These are phyloP conservation scores for Cynara cardunculus DNA, from an alignment of 129 eudicot genomes.

Conservation along the genomic window DNA sequence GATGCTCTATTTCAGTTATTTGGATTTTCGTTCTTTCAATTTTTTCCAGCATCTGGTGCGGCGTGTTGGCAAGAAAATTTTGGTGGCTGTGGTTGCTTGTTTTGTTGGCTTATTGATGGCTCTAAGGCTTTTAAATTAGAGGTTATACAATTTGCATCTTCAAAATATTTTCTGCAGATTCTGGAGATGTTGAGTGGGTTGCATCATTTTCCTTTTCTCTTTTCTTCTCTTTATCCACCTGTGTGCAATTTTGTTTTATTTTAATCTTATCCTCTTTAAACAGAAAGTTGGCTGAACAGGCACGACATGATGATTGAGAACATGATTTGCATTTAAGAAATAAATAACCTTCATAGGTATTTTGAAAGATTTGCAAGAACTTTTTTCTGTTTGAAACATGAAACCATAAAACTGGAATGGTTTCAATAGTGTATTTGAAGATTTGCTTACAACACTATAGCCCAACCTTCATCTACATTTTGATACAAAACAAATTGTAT, in stretches of 20 bases:
- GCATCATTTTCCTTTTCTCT: neutral
- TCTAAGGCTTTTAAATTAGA: too few relatives aligned
- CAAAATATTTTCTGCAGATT: neutral
- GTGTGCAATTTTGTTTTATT: neutral
- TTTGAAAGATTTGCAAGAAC: neutral
- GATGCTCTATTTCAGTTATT: neutral
- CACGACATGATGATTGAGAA: neutral
- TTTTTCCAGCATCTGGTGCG: neutral
- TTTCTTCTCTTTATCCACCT: neutral
- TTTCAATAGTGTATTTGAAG: neutral
- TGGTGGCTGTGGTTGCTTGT: neutral
- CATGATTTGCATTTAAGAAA: neutral
- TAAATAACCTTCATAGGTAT: neutral
- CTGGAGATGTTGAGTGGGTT: neutral
- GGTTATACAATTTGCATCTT: neutral
- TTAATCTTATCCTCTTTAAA: neutral
- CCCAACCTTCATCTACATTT: neutral
- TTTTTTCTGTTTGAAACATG: neutral
- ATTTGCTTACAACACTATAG: neutral
- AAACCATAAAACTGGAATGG: neutral
- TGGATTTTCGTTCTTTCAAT: neutral
- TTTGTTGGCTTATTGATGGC: neutral
- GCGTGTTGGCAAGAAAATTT: too few relatives aligned
- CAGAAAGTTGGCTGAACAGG: neutral
- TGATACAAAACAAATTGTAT: neutral